phyloP scores from a whole-genome alignment of 495 filamentous ascomycete genomes.

The Penicillium bovifimosum region DNA sequence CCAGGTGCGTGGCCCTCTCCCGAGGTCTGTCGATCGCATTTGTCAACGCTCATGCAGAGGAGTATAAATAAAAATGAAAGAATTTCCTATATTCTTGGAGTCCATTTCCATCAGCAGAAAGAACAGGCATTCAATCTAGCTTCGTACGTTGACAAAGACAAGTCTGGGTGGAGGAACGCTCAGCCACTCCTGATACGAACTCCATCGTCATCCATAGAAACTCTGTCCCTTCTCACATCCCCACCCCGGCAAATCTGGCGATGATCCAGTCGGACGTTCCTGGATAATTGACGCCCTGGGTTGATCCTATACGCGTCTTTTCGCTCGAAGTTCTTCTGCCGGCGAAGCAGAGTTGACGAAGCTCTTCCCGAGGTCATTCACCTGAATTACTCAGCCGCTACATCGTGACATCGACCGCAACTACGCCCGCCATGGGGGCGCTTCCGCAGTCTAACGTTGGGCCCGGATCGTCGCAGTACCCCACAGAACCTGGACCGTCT shows the following conservation, averaged over 20 bases:
- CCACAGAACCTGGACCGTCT: constrained; percentile 23
- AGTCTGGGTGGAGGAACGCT: not conserved
- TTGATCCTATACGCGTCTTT: not conserved
- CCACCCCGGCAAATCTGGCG: constrained; percentile 5
- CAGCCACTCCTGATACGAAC: constrained; percentile 9
- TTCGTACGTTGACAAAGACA: not conserved
- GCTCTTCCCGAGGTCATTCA: constrained; percentile 2
- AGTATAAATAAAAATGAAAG: not conserved
- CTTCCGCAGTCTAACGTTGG: constrained; percentile 14
- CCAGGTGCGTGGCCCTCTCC: constrained; percentile 15
- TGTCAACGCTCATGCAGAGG: not conserved
- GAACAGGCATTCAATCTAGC: not conserved
- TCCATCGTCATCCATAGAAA: constrained; percentile 15
- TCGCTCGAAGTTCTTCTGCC: not conserved
- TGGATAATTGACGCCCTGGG: not conserved
- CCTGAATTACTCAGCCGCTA: constrained; percentile 10
- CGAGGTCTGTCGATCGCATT: constrained; percentile 10
- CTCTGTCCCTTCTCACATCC: constrained; percentile 9
- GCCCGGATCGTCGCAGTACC: constrained; percentile 51
- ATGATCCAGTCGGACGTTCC: constrained; percentile 7
- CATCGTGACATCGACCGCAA: constrained; percentile 3
- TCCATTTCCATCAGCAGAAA: not conserved
- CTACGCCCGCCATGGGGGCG: constrained; percentile 18
- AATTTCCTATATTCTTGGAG: not conserved
- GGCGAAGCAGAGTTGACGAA: constrained; percentile 8